phyloP scores from a whole-genome alignment of 164 flowering plant species.

The Dillenia turbinata region DNA sequence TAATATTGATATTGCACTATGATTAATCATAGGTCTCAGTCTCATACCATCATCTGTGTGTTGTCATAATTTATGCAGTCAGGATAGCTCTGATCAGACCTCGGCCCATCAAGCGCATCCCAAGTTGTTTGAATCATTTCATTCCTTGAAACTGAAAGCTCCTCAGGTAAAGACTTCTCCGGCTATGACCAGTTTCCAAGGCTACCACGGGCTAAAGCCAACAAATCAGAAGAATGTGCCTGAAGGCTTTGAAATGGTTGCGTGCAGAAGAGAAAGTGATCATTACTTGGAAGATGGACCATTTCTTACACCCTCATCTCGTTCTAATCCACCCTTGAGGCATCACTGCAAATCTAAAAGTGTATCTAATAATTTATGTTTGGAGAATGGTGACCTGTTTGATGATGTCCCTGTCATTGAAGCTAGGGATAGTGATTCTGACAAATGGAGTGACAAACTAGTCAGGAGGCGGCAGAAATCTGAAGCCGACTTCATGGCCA shows the following conservation, averaged over 20 bases:
- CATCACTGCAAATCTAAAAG: constrained; percentile 59
- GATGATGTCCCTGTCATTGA: constrained; percentile 24
- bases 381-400: constrained; percentile 28
- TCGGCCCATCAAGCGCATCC: constrained; percentile 20
- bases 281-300: constrained; percentile 39
- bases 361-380: constrained; percentile 32
- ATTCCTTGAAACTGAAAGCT: constrained; percentile 47
- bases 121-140: constrained; percentile 62
- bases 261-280: constrained; percentile 33
- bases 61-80: constrained; percentile 28
- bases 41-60: too few species aligned
- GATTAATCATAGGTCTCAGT: too few species aligned
- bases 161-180: constrained; percentile 48
- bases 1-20: too few species aligned
- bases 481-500: constrained; percentile 31
- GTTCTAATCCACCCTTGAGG: constrained; percentile 29
- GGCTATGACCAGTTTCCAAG: constrained; percentile 75
- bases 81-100: constrained; percentile 26
- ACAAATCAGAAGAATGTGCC: constrained; percentile 11
- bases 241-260: constrained; percentile 58
- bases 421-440: constrained; percentile 23
- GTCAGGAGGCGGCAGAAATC: constrained; percentile 61
- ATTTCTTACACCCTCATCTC: constrained; percentile 19
- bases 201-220: constrained; percentile 63
- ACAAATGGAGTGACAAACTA: constrained; percentile 42